A percentile compares a stretch with the other conserved stretches of the same genome.
Evolutionary conservation across 2,329 filamentous ascomycete genomes (phyloP).

Genomic region (Aspergillus oerlinghausenensis): DNA sequence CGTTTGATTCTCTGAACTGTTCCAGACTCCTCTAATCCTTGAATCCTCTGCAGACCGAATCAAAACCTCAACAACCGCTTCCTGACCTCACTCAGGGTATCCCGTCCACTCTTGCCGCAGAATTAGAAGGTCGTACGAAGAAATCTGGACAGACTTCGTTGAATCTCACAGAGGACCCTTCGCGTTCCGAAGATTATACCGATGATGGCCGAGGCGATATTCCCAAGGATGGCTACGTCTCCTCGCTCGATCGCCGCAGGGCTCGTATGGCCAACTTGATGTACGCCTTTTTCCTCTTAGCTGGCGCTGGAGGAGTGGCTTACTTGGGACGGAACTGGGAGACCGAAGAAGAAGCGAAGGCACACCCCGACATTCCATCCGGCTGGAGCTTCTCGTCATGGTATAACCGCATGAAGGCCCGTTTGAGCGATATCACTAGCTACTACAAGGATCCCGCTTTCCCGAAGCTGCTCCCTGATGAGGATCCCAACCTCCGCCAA

Average conservation of each 20-base stretch:
- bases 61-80: slow-evolving; percentile 59
- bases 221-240: slow-evolving; percentile 78
- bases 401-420: slow-evolving; percentile 74
- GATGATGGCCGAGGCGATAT: slow-evolving; percentile 55
- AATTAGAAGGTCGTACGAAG: slow-evolving; percentile 52
- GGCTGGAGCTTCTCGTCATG: slow-evolving; percentile 73
- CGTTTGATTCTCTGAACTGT: slow-evolving; percentile 5
- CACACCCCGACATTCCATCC: slow-evolving; percentile 67
- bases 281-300: slow-evolving; percentile 58
- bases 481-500: slow-evolving; percentile 70
- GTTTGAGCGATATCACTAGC: slow-evolving; percentile 68
- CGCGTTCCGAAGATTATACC: slow-evolving; percentile 40
- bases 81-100: slow-evolving; percentile 94
- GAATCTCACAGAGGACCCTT: slow-evolving; percentile 52
- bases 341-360: slow-evolving; percentile 62
- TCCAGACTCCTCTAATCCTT: slow-evolving; percentile 8
- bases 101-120: slow-evolving; percentile 80
- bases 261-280: slow-evolving; percentile 71
- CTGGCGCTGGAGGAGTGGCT: slow-evolving; percentile 55
- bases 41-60: slow-evolving; percentile 28
- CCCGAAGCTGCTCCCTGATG: slow-evolving; percentile 74
- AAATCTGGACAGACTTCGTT: slow-evolving; percentile 36
- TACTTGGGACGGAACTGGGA: slow-evolving; percentile 91
- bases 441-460: slow-evolving; percentile 98
- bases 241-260: slow-evolving; percentile 79